These are phyloP conservation scores for Thelonectria rubi DNA, from an alignment of 2,329 filamentous ascomycete species.

Conservation along the genomic window DNA sequence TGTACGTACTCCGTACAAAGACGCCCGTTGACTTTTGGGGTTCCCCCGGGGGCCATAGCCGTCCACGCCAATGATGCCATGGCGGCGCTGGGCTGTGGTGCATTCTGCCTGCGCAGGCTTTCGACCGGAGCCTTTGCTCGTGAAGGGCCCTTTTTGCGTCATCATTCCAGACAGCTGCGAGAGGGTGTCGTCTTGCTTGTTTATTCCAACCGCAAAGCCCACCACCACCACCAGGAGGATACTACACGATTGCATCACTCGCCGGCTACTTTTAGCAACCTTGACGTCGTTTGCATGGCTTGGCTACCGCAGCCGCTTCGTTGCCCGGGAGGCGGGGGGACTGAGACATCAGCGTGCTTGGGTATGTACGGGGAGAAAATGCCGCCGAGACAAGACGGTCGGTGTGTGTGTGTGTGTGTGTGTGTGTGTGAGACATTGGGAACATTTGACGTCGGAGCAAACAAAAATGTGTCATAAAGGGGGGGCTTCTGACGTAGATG, in stretches of 20 bases:
- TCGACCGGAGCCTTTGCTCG: conserved; percentile 28
- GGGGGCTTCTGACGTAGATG: conserved; percentile 29
- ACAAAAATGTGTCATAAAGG: conserved; percentile 9
- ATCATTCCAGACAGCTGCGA: conserved; percentile 25
- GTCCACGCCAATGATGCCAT: conserved; percentile 34
- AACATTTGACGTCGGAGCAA: conserved; percentile 2
- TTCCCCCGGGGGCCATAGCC: conserved; percentile 9
- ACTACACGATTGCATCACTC: conserved; percentile 23
- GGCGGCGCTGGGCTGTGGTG: conserved; percentile 28
- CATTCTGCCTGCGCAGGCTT: neutral
- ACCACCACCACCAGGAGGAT: neutral
- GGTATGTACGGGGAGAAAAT: too few relatives aligned
- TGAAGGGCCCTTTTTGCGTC: conserved; percentile 36
- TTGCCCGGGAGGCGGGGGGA: too few relatives aligned
- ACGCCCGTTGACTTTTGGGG: neutral
- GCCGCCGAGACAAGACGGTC: conserved; percentile 14
- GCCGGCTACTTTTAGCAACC: neutral
- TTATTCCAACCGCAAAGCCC: neutral
- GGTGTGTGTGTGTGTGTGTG: neutral
- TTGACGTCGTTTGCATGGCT: conserved; percentile 20
- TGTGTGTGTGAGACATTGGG: conserved; percentile 8
- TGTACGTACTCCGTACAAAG: neutral
- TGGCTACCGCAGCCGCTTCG: too few relatives aligned
- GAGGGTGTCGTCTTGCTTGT: neutral
- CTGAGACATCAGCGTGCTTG: too few relatives aligned